These are phyloP conservation scores for Simplicillium sp. DNA, from an alignment of 2,329 filamentous ascomycete species.

Conservation along the genomic window DNA sequence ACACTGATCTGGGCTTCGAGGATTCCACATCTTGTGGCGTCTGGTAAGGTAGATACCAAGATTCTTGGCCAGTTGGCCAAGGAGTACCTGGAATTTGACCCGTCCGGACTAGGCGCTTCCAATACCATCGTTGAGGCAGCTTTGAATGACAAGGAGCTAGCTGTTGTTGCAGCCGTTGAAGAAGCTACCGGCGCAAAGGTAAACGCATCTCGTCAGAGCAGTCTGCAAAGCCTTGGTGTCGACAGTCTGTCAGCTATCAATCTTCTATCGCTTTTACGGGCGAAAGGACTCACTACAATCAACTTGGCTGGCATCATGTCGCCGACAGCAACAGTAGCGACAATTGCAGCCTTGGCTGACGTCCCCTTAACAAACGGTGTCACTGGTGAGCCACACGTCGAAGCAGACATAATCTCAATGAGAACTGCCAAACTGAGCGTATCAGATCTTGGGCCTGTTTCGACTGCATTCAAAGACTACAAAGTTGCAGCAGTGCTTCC, in stretches of 20 bases:
- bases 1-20: conserved; percentile 11
- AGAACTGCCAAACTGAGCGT: no score
- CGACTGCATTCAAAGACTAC: background rate
- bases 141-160: conserved; percentile 2
- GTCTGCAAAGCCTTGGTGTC: conserved; percentile 9
- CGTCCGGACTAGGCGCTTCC: no score
- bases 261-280: conserved; percentile 8
- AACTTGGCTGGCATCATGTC: conserved; percentile 2
- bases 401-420: no score
- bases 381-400: no score
- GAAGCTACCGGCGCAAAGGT: conserved; percentile 6
- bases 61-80: conserved; percentile 5
- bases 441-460: no score
- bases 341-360: no score
- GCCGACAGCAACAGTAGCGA: conserved; percentile 7
- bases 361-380: no score
- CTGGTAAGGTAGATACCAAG: conserved; percentile 12
- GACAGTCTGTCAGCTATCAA: conserved; percentile 12
- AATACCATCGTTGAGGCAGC: no score
- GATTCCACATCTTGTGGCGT: conserved; percentile 11
- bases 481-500: conserved; percentile 7
- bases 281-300: conserved; percentile 8
- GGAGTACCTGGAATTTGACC: conserved; percentile 1
- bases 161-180: conserved; percentile 7
- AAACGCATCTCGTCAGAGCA: conserved; percentile 4